Conservation (phyloP, 2,329 filamentous ascomycete genomes). For the Beauveria scarabaeidicola region DNA sequence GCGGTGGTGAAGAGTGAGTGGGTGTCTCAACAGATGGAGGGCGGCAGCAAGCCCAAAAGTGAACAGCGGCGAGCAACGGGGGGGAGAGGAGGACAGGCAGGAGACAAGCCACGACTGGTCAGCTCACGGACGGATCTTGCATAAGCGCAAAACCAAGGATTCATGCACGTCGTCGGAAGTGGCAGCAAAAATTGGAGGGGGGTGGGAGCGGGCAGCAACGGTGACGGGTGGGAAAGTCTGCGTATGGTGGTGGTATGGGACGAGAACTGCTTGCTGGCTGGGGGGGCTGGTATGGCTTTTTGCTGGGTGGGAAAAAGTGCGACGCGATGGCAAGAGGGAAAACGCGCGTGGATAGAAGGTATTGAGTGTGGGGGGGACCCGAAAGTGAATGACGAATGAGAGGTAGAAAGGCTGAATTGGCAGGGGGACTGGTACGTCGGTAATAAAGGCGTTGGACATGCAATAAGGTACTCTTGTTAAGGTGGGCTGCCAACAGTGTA, state of each 20-base stretch:
- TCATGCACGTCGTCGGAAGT: conserved; percentile 24
- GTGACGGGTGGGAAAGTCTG: conserved; percentile 9
- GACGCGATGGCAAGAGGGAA: conserved; percentile 14
- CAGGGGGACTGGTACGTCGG: not conserved
- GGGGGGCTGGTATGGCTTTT: conserved; percentile 11
- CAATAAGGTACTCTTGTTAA: not conserved
- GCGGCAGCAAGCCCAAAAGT: conserved; percentile 14
- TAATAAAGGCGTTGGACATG: not conserved
- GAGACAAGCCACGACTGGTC: conserved; percentile 18
- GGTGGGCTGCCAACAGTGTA: too few relatives aligned
- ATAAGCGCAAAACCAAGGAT: conserved; percentile 23
- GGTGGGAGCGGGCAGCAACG: conserved; percentile 14
- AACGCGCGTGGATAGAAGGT: conserved; percentile 14
- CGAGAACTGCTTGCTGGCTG: not conserved
- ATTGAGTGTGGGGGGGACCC: not conserved
- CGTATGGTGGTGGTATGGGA: not conserved
- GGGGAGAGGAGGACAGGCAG: conserved; percentile 16
- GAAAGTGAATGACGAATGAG: conserved; percentile 16
- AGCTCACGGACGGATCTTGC: conserved; percentile 24
- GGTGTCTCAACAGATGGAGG: conserved; percentile 21
- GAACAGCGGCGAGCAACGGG: conserved; percentile 16
- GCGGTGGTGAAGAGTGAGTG: conserved; percentile 14
- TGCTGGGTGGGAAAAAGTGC: conserved; percentile 12
- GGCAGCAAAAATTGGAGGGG: conserved; percentile 9
- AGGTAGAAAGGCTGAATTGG: conserved; percentile 11